These are phyloP conservation scores for Phanerochaete carnosa DNA, from an alignment of 768 basidiomycete genomes.

Conservation along the genomic window DNA sequence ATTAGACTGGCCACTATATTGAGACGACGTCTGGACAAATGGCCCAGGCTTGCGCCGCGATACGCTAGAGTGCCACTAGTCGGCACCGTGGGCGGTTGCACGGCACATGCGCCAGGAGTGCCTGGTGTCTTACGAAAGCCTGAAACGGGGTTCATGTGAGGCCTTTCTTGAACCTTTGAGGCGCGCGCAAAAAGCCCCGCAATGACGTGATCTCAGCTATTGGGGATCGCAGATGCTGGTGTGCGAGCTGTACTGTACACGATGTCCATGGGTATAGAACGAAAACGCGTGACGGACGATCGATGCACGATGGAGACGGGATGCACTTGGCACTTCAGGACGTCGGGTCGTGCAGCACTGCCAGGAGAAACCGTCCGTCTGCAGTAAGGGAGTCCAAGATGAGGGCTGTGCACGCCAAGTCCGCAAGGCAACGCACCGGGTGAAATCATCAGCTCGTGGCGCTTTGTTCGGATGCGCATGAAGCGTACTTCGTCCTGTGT, in stretches of 20 bases:
- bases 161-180: not conserved
- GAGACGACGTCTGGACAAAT: not conserved
- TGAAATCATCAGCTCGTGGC: constrained; percentile 93
- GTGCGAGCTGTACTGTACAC: not conserved
- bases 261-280: not conserved
- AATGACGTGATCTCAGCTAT: not conserved
- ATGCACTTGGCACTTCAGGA: not conserved
- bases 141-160: constrained; percentile 11
- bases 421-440: constrained; percentile 56
- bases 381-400: no score
- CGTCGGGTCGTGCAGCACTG: constrained; percentile 74
- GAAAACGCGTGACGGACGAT: not conserved
- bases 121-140: constrained; percentile 2
- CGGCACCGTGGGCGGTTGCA: not conserved
- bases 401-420: not conserved
- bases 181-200: not conserved
- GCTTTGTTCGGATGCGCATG: constrained; percentile 86
- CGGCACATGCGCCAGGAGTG: constrained; percentile 4
- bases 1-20: not conserved
- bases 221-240: not conserved
- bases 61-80: not conserved
- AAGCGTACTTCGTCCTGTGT: constrained; percentile 80
- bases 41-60: not conserved
- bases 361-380: constrained; percentile 82
- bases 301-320: not conserved